Evolutionary conservation across 2,329 filamentous ascomycete species (phyloP).

Genomic region (Phaeosphaeria sp.): DNA sequence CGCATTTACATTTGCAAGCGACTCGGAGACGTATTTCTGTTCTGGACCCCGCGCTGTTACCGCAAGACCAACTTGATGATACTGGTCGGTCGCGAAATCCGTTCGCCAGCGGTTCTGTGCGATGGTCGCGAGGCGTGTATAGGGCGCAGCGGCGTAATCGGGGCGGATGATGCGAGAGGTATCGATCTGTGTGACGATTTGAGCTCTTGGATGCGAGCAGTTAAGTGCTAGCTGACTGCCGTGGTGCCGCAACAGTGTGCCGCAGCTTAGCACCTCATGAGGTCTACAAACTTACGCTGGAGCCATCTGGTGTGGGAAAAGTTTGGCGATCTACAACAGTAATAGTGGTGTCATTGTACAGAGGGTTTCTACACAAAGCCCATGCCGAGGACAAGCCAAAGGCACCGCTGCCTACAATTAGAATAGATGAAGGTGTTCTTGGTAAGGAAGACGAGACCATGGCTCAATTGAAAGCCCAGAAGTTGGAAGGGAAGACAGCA

Average conservation of each 20-base stretch:
- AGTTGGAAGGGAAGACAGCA: slow-evolving; percentile 1
- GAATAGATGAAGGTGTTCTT: slow-evolving; percentile 50
- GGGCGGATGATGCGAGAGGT: slow-evolving; percentile 68
- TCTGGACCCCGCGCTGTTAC: slow-evolving; percentile 63
- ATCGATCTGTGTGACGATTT: slow-evolving; percentile 53
- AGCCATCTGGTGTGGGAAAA: slow-evolving; percentile 65
- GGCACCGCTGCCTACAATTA: slow-evolving; percentile 60
- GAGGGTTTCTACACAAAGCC: slow-evolving; percentile 68
- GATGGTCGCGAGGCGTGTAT: slow-evolving; percentile 73
- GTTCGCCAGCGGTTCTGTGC: slow-evolving; percentile 75
- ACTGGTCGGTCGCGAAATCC: slow-evolving; percentile 69
- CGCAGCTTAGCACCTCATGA: neutral
- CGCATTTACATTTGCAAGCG: slow-evolving; percentile 43
- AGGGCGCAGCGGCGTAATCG: slow-evolving; percentile 83
- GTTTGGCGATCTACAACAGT: slow-evolving; percentile 64
- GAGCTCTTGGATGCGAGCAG: slow-evolving; percentile 1
- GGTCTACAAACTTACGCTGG: slow-evolving; percentile 52
- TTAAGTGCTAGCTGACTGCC: neutral
- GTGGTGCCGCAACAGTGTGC: neutral
- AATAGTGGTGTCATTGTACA: slow-evolving; percentile 58
- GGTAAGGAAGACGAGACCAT: slow-evolving; percentile 28
- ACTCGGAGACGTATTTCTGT: slow-evolving; percentile 49
- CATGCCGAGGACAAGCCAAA: slow-evolving; percentile 71
- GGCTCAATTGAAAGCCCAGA: slow-evolving; percentile 2
- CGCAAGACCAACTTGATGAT: slow-evolving; percentile 72